Conservation (phyloP, 148 eudicot genomes). For the Agrostemma githago region DNA sequence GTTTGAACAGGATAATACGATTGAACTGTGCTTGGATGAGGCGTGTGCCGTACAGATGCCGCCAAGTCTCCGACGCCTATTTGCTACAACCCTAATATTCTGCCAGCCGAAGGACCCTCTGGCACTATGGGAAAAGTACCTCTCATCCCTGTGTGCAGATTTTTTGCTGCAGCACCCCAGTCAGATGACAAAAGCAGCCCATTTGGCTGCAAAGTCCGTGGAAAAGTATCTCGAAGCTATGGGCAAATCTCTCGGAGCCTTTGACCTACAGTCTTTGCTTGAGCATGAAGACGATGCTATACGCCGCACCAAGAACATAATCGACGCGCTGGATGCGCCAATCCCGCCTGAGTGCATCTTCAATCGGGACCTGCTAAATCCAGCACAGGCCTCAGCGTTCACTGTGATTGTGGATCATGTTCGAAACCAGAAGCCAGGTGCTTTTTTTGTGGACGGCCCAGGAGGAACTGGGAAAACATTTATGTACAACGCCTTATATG, state of each 20-base stretch:
- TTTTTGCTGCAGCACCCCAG: not conserved
- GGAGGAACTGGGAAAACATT: constrained; percentile 2
- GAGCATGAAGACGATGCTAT: not conserved
- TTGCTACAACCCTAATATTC: not conserved
- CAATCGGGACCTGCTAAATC: too few relatives aligned
- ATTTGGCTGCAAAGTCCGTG: not conserved
- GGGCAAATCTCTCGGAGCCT: not conserved
- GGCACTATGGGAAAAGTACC: not conserved
- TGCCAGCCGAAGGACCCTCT: not conserved
- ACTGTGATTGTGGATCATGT: not conserved
- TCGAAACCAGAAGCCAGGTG: not conserved
- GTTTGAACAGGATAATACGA: not conserved
- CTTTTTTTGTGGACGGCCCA: not conserved
- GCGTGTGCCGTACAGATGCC: not conserved
- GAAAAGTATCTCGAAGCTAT: not conserved
- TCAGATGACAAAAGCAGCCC: not conserved
- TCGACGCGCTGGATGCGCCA: not conserved
- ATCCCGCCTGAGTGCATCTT: not conserved
- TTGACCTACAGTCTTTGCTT: not conserved
- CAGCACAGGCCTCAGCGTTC: not conserved
- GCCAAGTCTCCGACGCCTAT: not conserved
- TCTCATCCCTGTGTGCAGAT: not conserved
- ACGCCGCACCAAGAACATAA: not conserved
- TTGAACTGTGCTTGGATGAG: not conserved
- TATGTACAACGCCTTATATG: constrained; percentile 6